A percentile compares a stretch with the other conserved stretches of the same genome.
phyloP scores from a whole-genome alignment of 2,329 filamentous ascomycete genomes.

The Claviceps humidiphila region DNA sequence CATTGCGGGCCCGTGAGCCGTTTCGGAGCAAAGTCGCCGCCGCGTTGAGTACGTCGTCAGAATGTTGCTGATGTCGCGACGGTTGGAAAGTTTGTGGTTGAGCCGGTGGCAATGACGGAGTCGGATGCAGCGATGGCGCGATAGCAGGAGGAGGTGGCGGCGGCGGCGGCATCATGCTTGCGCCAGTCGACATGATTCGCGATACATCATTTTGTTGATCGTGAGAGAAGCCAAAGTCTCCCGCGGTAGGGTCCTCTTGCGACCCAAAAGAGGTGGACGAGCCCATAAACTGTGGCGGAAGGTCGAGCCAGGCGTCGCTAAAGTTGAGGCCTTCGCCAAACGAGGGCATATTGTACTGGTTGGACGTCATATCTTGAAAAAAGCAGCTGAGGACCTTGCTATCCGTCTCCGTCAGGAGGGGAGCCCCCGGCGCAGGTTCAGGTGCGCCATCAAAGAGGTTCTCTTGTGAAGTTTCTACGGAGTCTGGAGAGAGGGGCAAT shows the following conservation, averaged over 20 bases:
- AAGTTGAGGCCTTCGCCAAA: conserved; percentile 39
- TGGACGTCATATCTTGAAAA: conserved; percentile 39
- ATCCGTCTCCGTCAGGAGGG: conserved; percentile 51
- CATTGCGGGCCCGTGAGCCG: conserved; percentile 12
- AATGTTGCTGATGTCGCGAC: conserved; percentile 13
- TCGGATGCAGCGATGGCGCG: background rate
- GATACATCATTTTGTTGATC: conserved; percentile 9
- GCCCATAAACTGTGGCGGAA: conserved; percentile 53
- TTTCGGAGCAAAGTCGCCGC: conserved; percentile 41
- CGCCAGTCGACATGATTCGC: conserved; percentile 10
- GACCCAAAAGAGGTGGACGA: conserved; percentile 50
- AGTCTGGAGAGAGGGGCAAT: conserved; percentile 22
- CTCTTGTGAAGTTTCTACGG: conserved; percentile 30
- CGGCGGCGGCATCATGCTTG: conserved; percentile 23
- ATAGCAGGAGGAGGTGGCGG: conserved; percentile 11
- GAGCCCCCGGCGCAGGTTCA: conserved; percentile 49
- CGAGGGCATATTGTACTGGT: conserved; percentile 34
- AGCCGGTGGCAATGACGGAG: conserved; percentile 6
- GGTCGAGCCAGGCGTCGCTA: conserved; percentile 40
- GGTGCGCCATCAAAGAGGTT: conserved; percentile 38
- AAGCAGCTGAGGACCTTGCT: conserved; percentile 44
- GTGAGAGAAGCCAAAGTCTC: conserved; percentile 8
- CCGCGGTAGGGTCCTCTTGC: conserved; percentile 18
- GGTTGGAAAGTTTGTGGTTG: conserved; percentile 4
- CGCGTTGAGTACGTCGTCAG: conserved; percentile 42